Conservation (phyloP, 176 grass and related monocot genomes). For the Oryza brachyantha region DNA sequence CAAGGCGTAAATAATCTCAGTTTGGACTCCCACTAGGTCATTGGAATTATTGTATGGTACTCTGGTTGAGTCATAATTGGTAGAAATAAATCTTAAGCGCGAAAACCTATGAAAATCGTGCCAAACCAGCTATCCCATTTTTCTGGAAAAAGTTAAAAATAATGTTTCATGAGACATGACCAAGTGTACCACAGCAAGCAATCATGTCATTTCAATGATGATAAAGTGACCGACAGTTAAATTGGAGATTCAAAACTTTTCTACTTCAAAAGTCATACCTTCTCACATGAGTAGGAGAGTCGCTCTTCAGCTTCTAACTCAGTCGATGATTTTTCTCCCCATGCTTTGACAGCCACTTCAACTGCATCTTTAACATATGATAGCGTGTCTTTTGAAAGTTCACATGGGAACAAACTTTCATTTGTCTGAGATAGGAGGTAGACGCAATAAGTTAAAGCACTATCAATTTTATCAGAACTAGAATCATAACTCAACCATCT, state of each 20-base stretch:
- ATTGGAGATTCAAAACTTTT: neutral
- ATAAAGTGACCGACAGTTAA: neutral
- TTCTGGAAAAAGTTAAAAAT: neutral
- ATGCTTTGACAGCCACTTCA: conserved; percentile 83
- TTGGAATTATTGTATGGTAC: neutral
- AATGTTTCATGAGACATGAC: neutral
- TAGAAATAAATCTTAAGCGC: neutral
- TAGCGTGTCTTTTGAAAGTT: conserved; percentile 77
- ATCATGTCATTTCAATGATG: neutral
- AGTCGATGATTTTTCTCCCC: conserved; percentile 80
- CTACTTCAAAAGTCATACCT: conserved; percentile 51
- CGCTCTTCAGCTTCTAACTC: conserved; percentile 94
- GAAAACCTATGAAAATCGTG: neutral
- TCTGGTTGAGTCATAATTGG: neutral
- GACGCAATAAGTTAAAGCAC: conserved; percentile 15
- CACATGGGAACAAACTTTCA: conserved; percentile 92
- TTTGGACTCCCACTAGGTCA: neutral
- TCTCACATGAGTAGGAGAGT: conserved; percentile 95
- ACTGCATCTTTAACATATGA: conserved; percentile 75
- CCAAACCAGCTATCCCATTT: neutral
- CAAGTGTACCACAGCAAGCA: neutral
- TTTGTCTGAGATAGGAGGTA: conserved; percentile 55
- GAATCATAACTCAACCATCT: conserved; percentile 14
- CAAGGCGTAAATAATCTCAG: neutral
- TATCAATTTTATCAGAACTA: conserved; percentile 28